Conservation (phyloP, 192 early-diverging fungal genomes). For the Coemansia sp. region DNA sequence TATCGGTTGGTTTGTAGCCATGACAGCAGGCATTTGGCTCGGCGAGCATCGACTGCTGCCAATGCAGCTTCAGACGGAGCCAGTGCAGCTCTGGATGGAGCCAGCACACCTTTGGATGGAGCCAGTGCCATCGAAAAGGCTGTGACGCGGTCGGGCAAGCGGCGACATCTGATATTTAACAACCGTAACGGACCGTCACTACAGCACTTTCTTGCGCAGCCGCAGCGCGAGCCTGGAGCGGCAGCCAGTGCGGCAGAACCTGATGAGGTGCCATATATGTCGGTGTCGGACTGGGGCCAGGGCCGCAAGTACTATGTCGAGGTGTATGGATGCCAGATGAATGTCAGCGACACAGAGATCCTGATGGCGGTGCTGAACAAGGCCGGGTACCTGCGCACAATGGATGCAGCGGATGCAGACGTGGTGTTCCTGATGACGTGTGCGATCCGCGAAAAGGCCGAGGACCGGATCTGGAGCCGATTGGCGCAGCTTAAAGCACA, state of each 20-base stretch:
- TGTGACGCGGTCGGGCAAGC: background rate
- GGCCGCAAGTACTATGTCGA: constrained; percentile 72
- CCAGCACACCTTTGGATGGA: background rate
- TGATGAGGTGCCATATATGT: constrained; percentile 45
- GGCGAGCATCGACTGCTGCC: background rate
- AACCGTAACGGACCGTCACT: constrained; percentile 52
- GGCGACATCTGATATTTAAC: constrained; percentile 44
- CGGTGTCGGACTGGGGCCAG: constrained; percentile 56
- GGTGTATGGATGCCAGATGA: constrained; percentile 84
- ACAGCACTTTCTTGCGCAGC: constrained; percentile 53
- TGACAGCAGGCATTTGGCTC: background rate
- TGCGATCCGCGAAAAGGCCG: constrained; percentile 77
- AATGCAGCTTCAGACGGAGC: background rate
- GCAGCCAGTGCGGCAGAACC: constrained; percentile 14
- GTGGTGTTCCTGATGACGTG: constrained; percentile 77
- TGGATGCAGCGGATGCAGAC: constrained; percentile 58
- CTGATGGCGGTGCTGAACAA: constrained; percentile 70
- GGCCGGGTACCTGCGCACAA: constrained; percentile 66
- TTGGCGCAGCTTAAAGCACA: constrained; percentile 59
- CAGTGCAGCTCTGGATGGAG: background rate
- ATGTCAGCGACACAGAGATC: constrained; percentile 78
- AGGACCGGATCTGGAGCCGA: constrained; percentile 70
- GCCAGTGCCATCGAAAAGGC: background rate
- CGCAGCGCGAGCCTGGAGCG: constrained; percentile 2
- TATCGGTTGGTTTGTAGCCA: background rate